phyloP scores from a whole-genome alignment of 306 rosid genomes.

The Glycyrrhiza uralensis region DNA sequence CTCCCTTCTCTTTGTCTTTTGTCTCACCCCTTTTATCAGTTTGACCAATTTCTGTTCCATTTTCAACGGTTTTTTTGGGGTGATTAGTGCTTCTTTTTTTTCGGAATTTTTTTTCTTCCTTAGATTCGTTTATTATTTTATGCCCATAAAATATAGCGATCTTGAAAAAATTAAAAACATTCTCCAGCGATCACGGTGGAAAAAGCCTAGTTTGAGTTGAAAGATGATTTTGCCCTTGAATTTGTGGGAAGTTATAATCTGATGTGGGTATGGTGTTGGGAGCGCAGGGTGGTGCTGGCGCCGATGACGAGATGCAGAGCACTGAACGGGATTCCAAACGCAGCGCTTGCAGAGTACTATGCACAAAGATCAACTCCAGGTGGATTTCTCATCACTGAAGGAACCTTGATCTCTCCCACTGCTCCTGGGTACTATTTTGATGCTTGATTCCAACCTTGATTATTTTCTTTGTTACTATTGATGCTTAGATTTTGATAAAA shows the following conservation, averaged over 20 bases:
- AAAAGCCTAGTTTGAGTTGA: not conserved
- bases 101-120: not conserved
- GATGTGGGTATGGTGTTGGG: not conserved
- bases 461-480: too few species aligned
- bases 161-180: not conserved
- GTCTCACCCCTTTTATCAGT: too few species aligned
- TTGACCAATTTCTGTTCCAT: too few species aligned
- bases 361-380: slow-evolving; percentile 40
- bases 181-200: not conserved
- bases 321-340: slow-evolving; percentile 31
- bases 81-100: not conserved
- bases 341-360: slow-evolving; percentile 31
- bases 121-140: too few species aligned
- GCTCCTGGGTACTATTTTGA: slow-evolving; percentile 37
- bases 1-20: not conserved
- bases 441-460: too few species aligned
- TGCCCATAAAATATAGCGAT: not conserved
- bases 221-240: too few species aligned
- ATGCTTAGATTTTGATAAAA: too few species aligned
- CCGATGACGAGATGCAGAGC: slow-evolving; percentile 57
- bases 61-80: too few species aligned
- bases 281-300: slow-evolving; percentile 39
- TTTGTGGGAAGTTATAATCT: too few species aligned
- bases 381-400: slow-evolving; percentile 44
- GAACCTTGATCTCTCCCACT: slow-evolving; percentile 43